phyloP scores from a whole-genome alignment of 192 early-diverging fungal species.

The Rhizoclosmatium sp. region DNA sequence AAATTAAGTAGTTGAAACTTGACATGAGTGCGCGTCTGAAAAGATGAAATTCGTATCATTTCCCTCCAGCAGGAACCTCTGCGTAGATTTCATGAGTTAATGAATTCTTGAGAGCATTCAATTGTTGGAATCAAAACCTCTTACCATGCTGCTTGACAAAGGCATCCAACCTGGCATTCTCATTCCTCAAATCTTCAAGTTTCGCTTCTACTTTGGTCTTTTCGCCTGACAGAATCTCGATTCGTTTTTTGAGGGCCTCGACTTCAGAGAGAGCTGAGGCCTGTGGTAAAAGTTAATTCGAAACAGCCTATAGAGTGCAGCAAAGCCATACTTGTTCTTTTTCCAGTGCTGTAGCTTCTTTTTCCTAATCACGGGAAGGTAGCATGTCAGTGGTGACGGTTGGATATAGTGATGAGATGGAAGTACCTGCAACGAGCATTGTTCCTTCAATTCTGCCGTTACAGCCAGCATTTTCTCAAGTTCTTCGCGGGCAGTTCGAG shows the following conservation, averaged over 20 bases:
- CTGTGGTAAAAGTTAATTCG: slow-evolving; percentile 26
- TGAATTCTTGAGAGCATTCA: no score
- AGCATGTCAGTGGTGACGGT: not conserved
- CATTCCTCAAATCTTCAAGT: slow-evolving; percentile 49
- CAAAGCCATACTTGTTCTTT: slow-evolving; percentile 20
- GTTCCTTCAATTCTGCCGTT: slow-evolving; percentile 44
- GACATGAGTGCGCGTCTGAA: no score
- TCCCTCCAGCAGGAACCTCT: no score
- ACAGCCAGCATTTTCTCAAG: slow-evolving; percentile 41
- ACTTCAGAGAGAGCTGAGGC: slow-evolving; percentile 42
- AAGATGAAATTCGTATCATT: no score
- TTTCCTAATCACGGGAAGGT: slow-evolving; percentile 7
- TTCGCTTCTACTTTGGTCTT: slow-evolving; percentile 44
- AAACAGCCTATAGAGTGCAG: not conserved
- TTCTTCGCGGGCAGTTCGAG: slow-evolving; percentile 42
- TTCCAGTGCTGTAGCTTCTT: slow-evolving; percentile 9
- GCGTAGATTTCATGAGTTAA: no score
- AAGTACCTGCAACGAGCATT: slow-evolving; percentile 40
- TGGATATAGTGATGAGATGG: not conserved
- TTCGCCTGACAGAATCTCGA: slow-evolving; percentile 43
- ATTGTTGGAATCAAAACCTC: no score
- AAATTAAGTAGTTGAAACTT: no score
- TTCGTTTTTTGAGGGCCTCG: slow-evolving; percentile 39
- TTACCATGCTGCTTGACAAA: slow-evolving; percentile 35
- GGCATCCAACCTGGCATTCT: slow-evolving; percentile 49